Percentiles rank a stretch among this genome's conserved stretches.
Evolutionary conservation across 108 stramenopile genomes (phyloP).

Genomic region (Skeletonema potamos): DNA sequence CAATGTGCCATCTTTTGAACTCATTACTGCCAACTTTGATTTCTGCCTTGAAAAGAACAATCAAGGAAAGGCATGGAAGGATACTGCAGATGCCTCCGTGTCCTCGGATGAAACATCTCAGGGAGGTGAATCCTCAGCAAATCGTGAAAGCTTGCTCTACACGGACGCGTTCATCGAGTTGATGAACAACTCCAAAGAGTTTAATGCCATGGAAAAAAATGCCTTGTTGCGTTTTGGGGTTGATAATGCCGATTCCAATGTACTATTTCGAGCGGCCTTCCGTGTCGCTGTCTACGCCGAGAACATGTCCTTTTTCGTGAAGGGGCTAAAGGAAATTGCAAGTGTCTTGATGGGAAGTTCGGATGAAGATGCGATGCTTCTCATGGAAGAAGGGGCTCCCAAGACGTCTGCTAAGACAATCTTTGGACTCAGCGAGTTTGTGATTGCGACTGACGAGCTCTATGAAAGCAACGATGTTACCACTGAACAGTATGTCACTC

Average conservation of each 20-base stretch:
- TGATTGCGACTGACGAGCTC: conserved; percentile 31
- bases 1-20: conserved; percentile 20
- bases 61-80: background rate
- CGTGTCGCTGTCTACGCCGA: conserved; percentile 28
- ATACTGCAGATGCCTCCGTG: background rate
- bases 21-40: conserved; percentile 21
- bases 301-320: conserved; percentile 10
- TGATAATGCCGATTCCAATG: conserved; percentile 24
- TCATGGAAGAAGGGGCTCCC: background rate
- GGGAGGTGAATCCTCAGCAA: conserved; percentile 4
- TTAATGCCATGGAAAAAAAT: conserved; percentile 33
- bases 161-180: conserved; percentile 30
- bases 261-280: conserved; percentile 38
- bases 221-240: conserved; percentile 34
- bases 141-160: conserved; percentile 3
- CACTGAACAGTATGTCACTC: conserved; percentile 23
- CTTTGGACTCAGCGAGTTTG: conserved; percentile 30
- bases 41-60: background rate
- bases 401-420: conserved; percentile 14
- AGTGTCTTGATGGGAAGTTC: conserved; percentile 3
- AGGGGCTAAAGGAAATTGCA: conserved; percentile 31
- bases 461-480: conserved; percentile 15
- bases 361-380: background rate
- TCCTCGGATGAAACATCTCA: background rate
- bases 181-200: conserved; percentile 25